Base-by-base conservation (phyloP, 1,284 basidiomycete species). In the Cronartium quercuum region DNA sequence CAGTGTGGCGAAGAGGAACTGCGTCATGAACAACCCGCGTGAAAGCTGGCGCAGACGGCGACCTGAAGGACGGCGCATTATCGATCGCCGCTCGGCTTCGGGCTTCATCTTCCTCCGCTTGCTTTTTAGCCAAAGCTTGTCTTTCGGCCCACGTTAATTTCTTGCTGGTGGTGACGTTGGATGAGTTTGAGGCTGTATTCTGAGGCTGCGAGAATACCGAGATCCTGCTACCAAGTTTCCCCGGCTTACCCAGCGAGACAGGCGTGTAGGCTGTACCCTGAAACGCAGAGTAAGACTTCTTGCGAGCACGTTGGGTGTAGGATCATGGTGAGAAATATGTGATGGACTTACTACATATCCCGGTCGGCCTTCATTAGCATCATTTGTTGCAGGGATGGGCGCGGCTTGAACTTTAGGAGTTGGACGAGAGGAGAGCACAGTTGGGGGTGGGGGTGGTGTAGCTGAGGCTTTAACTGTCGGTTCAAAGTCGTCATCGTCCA, bases 131-230 rank as follows among this genome's bases (percentile, higher is more conserved):
- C 40, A 89, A 83, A 0, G 91, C 92, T 81, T 95, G 92, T 47
- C 93, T 85, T 81, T 95, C 90, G 76, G 87, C 89, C 93, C 93
- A 95, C 0, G 92, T 94, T 71, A 94, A 82, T 81, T 92, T 93
- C 84, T 81, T 80, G 29, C 78, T 80, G 3, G 58, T 62, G 55
- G 76, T 9, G n/a, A 76, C 61, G 29, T 64, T 62, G 1, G 83
- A 68, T 18, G 82, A 82, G 24, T 83, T 82, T 62, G 79, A 77
- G 9, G 13, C 75, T 29, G 9, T 12, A 65, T 42, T 60, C 18
- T 51, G 66, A 35, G 69, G 61, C 35, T 66, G 41, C 13, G 71
- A 75, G 38, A 75, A 75, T 42, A 60, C 57, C 6, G 65, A 60
- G 81, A 94, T 94, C 3, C 91, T 89, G 81, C 92, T 94, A 77